A percentile compares a stretch with the other conserved stretches of the same genome.
Conservation (phyloP, 2,329 filamentous ascomycete species). For the Cordyceps tenuipes region DNA sequence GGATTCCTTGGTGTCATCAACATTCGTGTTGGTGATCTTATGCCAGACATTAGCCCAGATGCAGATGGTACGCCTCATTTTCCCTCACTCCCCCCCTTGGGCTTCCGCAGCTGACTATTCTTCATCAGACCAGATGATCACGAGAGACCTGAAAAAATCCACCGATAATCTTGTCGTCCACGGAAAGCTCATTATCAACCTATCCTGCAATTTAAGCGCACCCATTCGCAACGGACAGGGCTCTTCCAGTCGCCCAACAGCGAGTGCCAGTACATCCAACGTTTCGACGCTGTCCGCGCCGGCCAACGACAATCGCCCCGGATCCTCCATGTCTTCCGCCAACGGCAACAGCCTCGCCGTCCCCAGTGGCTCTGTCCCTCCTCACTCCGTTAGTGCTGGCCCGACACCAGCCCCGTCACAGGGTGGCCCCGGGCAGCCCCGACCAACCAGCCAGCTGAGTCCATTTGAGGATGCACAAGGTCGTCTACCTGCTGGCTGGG, state of each 20-base stretch:
- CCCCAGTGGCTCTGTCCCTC: slow-evolving; percentile 31
- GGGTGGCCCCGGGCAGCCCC: slow-evolving; percentile 25
- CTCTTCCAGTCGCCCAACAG: slow-evolving; percentile 34
- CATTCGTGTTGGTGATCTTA: slow-evolving; percentile 86
- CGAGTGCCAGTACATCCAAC: slow-evolving; percentile 5
- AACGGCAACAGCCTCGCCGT: slow-evolving; percentile 37
- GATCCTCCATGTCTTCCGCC: slow-evolving; percentile 43
- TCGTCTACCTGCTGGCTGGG: slow-evolving; percentile 86
- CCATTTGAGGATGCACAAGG: slow-evolving; percentile 97
- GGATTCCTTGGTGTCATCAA: slow-evolving; percentile 98
- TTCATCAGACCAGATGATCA: slow-evolving; percentile 89
- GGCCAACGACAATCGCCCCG: slow-evolving; percentile 39
- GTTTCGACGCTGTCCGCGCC: slow-evolving; percentile 32
- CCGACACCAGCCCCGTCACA: slow-evolving; percentile 25
- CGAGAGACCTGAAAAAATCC: slow-evolving; percentile 91
- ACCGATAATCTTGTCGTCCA: slow-evolving; percentile 97
- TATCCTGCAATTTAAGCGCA: slow-evolving; percentile 78
- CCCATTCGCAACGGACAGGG: slow-evolving; percentile 50
- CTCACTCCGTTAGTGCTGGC: slow-evolving; percentile 40
- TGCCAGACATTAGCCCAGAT: slow-evolving; percentile 73
- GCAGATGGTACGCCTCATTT: slow-evolving; percentile 66
- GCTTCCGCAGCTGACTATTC: slow-evolving; percentile 15
- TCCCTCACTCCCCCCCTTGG: slow-evolving; percentile 4
- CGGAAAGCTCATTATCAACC: slow-evolving; percentile 91
- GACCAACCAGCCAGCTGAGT: slow-evolving; percentile 50